A percentile compares a stretch with the other conserved stretches of the same genome.
Conservation (phyloP, 768 basidiomycete genomes). For the Boletus coccyginus region DNA sequence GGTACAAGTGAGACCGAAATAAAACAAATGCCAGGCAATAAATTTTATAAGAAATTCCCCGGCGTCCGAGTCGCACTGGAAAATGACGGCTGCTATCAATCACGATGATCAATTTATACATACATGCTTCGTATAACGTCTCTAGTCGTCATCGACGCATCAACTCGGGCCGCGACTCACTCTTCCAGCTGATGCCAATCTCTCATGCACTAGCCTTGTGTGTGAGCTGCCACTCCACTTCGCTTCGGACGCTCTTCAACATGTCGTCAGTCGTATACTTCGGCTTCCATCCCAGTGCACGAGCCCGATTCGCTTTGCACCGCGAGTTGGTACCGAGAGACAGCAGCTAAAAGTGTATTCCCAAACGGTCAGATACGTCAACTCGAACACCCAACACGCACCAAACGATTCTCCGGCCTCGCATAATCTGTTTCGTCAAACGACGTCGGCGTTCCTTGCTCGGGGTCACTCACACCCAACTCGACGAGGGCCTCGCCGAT, state of each 20-base stretch:
- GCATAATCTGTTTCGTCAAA: slow-evolving; percentile 33
- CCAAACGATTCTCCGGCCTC: neutral
- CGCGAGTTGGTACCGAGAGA: slow-evolving; percentile 18
- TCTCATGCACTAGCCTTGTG: too few relatives aligned
- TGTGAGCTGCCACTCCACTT: slow-evolving; percentile 13
- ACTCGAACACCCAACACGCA: neutral
- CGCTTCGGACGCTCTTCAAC: slow-evolving; percentile 11
- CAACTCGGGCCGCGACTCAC: too few relatives aligned
- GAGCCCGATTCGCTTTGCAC: slow-evolving; percentile 11
- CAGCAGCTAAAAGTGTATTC: neutral
- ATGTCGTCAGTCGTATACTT: slow-evolving; percentile 28
- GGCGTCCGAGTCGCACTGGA: too few relatives aligned
- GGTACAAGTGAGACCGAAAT: too few relatives aligned
- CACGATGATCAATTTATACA: too few relatives aligned
- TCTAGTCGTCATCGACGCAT: neutral
- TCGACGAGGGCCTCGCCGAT: slow-evolving; percentile 32
- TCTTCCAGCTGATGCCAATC: too few relatives aligned
- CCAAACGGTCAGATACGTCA: neutral
- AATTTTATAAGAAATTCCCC: too few relatives aligned
- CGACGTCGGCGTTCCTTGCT: slow-evolving; percentile 32
- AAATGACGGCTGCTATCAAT: too few relatives aligned
- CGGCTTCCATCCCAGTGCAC: slow-evolving; percentile 20
- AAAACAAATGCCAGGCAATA: too few relatives aligned
- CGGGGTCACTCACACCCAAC: neutral
- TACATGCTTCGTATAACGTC: neutral